These are phyloP conservation scores for Clitopilus hobsonii DNA, from an alignment of 768 basidiomycete species.

Conservation along the genomic window DNA sequence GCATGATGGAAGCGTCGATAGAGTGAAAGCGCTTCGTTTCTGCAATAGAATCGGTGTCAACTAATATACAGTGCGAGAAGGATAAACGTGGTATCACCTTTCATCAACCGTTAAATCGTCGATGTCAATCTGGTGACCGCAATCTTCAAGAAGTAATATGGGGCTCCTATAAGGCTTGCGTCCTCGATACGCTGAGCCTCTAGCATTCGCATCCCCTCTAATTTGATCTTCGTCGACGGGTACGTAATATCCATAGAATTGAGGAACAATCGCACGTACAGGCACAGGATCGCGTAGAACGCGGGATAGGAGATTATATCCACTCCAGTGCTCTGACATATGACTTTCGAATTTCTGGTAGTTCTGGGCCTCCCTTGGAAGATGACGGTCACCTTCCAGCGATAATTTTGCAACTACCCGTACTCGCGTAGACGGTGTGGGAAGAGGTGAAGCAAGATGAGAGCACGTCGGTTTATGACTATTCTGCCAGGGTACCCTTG, in stretches of 20 bases:
- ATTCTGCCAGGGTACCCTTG: slow-evolving; percentile 26
- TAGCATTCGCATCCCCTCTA: no score
- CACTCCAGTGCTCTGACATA: slow-evolving; percentile 46
- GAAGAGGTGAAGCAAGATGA: slow-evolving; percentile 15
- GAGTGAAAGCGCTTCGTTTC: neutral
- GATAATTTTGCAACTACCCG: slow-evolving; percentile 42
- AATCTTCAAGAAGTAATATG: slow-evolving; percentile 39
- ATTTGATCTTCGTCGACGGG: slow-evolving; percentile 15
- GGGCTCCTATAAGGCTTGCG: slow-evolving; percentile 38
- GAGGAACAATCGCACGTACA: slow-evolving; percentile 48
- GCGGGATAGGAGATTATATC: slow-evolving; percentile 39
- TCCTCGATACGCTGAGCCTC: no score
- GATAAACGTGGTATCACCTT: slow-evolving; percentile 25
- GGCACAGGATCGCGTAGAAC: slow-evolving; percentile 40
- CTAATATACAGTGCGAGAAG: no score
- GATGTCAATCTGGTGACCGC: slow-evolving; percentile 26
- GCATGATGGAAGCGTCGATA: neutral
- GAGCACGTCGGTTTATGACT: slow-evolving; percentile 23
- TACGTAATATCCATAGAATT: slow-evolving; percentile 61
- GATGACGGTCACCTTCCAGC: slow-evolving; percentile 28
- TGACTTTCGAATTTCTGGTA: slow-evolving; percentile 41
- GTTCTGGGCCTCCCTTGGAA: slow-evolving; percentile 34
- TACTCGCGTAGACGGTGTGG: slow-evolving; percentile 32
- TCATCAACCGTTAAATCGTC: slow-evolving; percentile 30
- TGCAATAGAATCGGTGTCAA: neutral